phyloP scores from a whole-genome alignment of 169 alveolate species.

The Eimeria necatrix region DNA sequence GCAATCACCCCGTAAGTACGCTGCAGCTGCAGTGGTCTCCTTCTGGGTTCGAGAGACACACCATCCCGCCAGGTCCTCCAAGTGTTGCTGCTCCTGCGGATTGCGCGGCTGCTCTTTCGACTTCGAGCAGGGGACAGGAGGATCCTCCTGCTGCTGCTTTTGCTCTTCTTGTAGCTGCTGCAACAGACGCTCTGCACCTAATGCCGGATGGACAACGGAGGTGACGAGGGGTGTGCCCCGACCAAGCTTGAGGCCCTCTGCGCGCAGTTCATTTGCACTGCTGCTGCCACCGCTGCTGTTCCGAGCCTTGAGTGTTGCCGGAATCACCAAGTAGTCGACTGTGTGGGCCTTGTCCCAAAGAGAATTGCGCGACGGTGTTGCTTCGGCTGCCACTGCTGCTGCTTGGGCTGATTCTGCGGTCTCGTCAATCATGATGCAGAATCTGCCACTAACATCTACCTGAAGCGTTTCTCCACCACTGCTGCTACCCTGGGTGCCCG shows the following conservation, averaged over 20 bases:
- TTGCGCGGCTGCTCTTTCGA: neutral
- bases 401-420: neutral
- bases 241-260: constrained; percentile 43
- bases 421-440: constrained; percentile 54
- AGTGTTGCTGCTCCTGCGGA: neutral
- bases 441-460: constrained; percentile 37
- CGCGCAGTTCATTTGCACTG: neutral
- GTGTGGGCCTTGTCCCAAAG: constrained; percentile 61
- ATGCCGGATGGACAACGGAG: constrained; percentile 50
- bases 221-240: constrained; percentile 40
- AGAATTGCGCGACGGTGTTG: constrained; percentile 14
- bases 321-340: constrained; percentile 12
- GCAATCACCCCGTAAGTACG: constrained; percentile 29
- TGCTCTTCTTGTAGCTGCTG: constrained; percentile 64
- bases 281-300: constrained; percentile 55
- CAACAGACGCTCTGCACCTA: constrained; percentile 52
- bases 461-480: neutral
- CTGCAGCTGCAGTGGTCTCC: constrained; percentile 54
- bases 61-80: constrained; percentile 60
- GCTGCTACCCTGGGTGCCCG: constrained; percentile 9
- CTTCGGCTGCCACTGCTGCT: neutral
- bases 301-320: neutral
- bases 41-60: constrained; percentile 35
- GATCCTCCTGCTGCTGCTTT: constrained; percentile 6
- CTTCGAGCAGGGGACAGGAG: neutral